These are phyloP conservation scores for Scutellaria minor DNA, from an alignment of 257 asterid species.

Conservation along the genomic window DNA sequence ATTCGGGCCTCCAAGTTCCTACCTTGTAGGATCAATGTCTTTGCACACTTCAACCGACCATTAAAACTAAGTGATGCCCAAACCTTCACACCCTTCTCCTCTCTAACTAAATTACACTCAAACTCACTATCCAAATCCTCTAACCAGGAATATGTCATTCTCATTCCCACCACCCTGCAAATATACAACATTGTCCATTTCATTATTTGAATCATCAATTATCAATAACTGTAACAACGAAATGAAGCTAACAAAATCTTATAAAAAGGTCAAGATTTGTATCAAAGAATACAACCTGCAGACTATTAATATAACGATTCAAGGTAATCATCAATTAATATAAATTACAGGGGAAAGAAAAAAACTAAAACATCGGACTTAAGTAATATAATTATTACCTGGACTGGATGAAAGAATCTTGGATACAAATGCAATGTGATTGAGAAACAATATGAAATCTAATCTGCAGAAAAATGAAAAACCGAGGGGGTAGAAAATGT, in stretches of 20 bases:
- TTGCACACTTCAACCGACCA: constrained; percentile 50
- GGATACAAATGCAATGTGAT: constrained; percentile 28
- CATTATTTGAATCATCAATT: no score
- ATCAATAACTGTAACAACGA: no score
- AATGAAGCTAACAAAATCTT: no score
- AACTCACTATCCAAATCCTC: constrained; percentile 47
- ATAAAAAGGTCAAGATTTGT: background rate
- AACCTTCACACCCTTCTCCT: background rate
- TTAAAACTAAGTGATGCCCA: constrained; percentile 43
- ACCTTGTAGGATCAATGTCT: constrained; percentile 52
- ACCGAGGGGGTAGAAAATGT: constrained; percentile 14
- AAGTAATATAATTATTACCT: constrained; percentile 29
- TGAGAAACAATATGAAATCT: constrained; percentile 14
- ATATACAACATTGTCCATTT: background rate
- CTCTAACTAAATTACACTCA: constrained; percentile 46
- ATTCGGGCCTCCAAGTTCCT: constrained; percentile 30
- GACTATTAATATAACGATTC: no score
- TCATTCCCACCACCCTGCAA: constrained; percentile 58
- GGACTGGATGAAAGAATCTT: constrained; percentile 27
- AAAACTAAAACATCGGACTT: constrained; percentile 5
- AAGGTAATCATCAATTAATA: no score
- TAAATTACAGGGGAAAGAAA: no score
- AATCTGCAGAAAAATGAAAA: constrained; percentile 5
- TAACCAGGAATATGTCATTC: constrained; percentile 53
- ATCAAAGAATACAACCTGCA: no score